phyloP scores from a whole-genome alignment of 345 rosid species.

The Sisymbrium altissimum region DNA sequence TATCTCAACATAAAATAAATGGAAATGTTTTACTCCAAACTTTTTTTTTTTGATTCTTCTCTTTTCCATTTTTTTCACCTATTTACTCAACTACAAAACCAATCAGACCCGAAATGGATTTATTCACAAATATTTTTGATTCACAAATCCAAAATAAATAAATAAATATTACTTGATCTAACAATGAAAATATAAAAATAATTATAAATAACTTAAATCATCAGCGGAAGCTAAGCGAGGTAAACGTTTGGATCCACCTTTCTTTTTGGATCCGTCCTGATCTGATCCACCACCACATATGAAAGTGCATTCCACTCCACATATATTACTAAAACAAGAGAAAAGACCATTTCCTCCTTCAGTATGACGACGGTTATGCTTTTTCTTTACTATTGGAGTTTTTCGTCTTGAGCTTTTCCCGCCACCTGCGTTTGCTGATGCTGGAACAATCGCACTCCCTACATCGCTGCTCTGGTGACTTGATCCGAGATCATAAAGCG shows the following conservation, averaged over 20 bases:
- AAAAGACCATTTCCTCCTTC: constrained; percentile 46
- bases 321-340: constrained; percentile 65
- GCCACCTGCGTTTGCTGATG: constrained; percentile 6
- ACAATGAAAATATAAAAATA: neutral
- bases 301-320: constrained; percentile 69
- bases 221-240: constrained; percentile 33
- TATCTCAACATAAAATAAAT: too few species aligned
- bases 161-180: neutral
- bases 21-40: too few species aligned
- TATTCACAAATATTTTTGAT: too few species aligned
- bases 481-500: constrained; percentile 51
- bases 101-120: too few species aligned
- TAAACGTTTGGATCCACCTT: constrained; percentile 13
- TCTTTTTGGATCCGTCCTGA: constrained; percentile 23
- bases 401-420: constrained; percentile 27
- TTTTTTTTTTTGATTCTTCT: too few species aligned
- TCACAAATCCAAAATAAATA: too few species aligned
- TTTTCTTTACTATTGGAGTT: constrained; percentile 19
- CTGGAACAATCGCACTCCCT: constrained; percentile 13
- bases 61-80: too few species aligned
- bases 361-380: constrained; percentile 38
- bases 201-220: constrained; percentile 30
- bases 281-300: constrained; percentile 52
- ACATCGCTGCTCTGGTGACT: constrained; percentile 33
- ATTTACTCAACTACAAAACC: too few species aligned